phyloP scores from a whole-genome alignment of 228 moss, liverwort and hornwort genomes.

The Sphagnum magellanicum region DNA sequence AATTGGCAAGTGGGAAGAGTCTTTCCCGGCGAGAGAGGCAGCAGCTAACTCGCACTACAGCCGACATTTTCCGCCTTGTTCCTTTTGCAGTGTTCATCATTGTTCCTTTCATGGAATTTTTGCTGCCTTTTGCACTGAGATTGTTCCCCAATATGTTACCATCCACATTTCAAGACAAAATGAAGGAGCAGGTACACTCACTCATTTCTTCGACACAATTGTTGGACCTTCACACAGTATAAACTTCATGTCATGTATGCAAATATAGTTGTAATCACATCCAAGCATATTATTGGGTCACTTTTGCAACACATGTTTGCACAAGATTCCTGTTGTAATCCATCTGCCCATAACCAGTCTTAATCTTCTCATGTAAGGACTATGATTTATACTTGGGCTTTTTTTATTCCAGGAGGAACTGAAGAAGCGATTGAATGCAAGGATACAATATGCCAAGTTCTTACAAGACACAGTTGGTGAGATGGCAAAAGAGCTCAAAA shows the following conservation, averaged over 20 bases:
- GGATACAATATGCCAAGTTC: conserved; percentile 99
- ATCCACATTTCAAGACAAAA: conserved; percentile 98
- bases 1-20: conserved; percentile 79
- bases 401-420: conserved; percentile 57
- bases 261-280: too few relatives aligned
- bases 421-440: conserved; percentile 88
- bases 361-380: too few relatives aligned
- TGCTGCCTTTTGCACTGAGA: conserved; percentile 83
- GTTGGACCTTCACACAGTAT: too few relatives aligned
- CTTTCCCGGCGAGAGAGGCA: conserved; percentile 85
- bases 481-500: conserved; percentile 94
- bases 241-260: too few relatives aligned
- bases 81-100: conserved; percentile 97
- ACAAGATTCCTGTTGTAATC: too few relatives aligned
- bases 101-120: conserved; percentile 98
- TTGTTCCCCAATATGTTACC: conserved; percentile 98
- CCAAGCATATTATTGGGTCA: too few relatives aligned
- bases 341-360: too few relatives aligned
- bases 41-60: conserved; percentile 93
- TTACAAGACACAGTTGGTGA: conserved; percentile 98
- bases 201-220: too few relatives aligned
- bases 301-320: too few relatives aligned
- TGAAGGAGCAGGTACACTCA: conserved; percentile 83
- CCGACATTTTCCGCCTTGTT: conserved; percentile 95
- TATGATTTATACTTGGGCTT: neutral